A percentile compares a stretch with the other conserved stretches of the same genome.
These are phyloP conservation scores for Citrus unshiu DNA, from an alignment of 345 rosid species.

Conservation along the genomic window DNA sequence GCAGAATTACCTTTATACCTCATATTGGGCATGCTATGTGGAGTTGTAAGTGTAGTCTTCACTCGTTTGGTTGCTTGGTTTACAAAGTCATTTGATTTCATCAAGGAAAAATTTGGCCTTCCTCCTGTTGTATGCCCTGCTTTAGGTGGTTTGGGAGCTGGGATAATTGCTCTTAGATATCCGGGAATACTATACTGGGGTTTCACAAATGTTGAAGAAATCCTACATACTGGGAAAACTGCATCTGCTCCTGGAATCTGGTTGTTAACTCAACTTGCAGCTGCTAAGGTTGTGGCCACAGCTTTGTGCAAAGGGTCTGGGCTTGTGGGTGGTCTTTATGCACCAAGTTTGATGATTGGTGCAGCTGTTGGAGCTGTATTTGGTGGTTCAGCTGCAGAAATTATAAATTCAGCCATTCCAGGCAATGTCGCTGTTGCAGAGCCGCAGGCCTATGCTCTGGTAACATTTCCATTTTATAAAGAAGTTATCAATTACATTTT, in stretches of 20 bases:
- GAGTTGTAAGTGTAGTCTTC: conserved; percentile 89
- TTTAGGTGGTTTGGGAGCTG: conserved; percentile 96
- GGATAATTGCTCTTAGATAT: conserved; percentile 91
- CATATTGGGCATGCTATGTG: conserved; percentile 96
- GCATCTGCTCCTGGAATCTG: conserved; percentile 98
- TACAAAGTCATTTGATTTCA: conserved; percentile 63
- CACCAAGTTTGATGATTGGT: conserved; percentile 99
- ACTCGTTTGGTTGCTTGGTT: conserved; percentile 88
- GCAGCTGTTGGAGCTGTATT: conserved; percentile 98
- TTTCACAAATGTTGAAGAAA: conserved; percentile 96
- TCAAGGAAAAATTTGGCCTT: conserved; percentile 76
- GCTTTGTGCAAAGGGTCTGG: conserved; percentile 97
- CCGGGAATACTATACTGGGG: conserved; percentile 99
- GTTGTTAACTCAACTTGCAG: conserved; percentile 84
- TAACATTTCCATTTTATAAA: conserved; percentile 27
- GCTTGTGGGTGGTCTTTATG: conserved; percentile 96
- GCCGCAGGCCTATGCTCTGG: conserved; percentile 99
- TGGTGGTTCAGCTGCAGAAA: conserved; percentile 92
- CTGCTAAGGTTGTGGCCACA: conserved; percentile 95
- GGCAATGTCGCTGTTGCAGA: conserved; percentile 97
- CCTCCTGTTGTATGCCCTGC: conserved; percentile 96
- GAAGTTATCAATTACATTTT: not conserved
- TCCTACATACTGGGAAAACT: conserved; percentile 89
- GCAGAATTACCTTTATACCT: conserved; percentile 94
- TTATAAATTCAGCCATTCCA: conserved; percentile 89